Base-by-base conservation (phyloP, 768 basidiomycete species). In the Dioszegia aurantiaca region DNA sequence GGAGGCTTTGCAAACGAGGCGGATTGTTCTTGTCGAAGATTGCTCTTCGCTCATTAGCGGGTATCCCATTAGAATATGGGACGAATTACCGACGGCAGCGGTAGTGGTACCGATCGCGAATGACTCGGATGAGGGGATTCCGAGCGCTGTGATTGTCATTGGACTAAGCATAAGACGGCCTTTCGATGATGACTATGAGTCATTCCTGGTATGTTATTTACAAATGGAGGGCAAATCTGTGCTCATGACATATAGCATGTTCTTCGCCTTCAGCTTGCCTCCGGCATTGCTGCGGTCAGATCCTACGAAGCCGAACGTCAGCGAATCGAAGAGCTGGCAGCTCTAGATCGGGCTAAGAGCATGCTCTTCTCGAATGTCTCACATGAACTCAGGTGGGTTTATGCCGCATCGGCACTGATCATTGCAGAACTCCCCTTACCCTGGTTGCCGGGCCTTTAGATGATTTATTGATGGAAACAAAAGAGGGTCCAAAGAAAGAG, bases 171-270 rank as follows among this genome's bases (percentile, higher is more conserved):
- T 75, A 1, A 49, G 71, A 46, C 47, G 73, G 44, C 63, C 69
- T 2, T 72, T 67, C 31, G 73, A 75, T 44, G 69, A 75, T 8
- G 69, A 70, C 24, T 75, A 75, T 54, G 67, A 68, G 26, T 63
- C 68, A 0, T 75, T 72, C 59, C 57, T 70, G 28, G 67, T 65
- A 45, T 61, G 66, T 2, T 3, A 10, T 28, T 8, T 21, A 24
- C 21, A 48, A 14, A 31, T 4, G n/a, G 16, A 21, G 31, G n/a
- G 23, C 23, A n/a, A 24, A 51, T n/a, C n/a, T 11, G 21, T 46
- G 39, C 3, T 44, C 27, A 31, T 12, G 27, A 6, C 14, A 1
- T 52, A 12, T 40, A 64, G 63, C 64, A 69, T 56, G 60, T 69
- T 12, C 56, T 75, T 14, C 57, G 71, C 17, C 55, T 71, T 3